Evolutionary conservation across 192 early-diverging fungal genomes (phyloP), one percentile per base, ranked within the genome.

Genomic region (Rhizophagus prolifer): DNA sequence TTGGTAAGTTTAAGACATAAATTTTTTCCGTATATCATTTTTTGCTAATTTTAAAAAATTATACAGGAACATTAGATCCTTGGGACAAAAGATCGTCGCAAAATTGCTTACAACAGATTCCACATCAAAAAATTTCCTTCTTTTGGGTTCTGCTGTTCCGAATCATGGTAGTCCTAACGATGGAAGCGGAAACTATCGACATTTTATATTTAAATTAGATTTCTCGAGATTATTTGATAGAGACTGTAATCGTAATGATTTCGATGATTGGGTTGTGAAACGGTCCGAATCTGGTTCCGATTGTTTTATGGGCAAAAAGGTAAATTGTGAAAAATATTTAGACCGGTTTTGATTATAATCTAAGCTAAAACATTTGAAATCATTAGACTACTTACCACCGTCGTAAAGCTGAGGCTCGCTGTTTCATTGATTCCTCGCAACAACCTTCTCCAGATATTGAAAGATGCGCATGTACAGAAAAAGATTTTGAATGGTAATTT

Each of bases 291-390:
- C 84, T 61, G 85, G 85, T 16, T 85, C 85, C 9, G 92, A 92
- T 75, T 99, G 97, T 80, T 73, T 97, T 28, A 90, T 99, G 91
- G 97, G 97, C 13, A 87, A 91, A 85, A 46, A 78, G 81, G 75
- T 75, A 41, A 50, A 36, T 46, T n/a, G 1, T 67, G 16, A 26
- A 38, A n/a, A 0, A 38, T 41, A 10, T 68, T 44, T 44, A 44
- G 8, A 47, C 0, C 36, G 25, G 8, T 23, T 34, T 38, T 25
- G 25, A 14, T 25, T 70, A 38, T 19, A 38, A 34, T 46, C 3
- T 9, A 54, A 19, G n/a, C 50, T 6, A n/a, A 54, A 54, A 21
- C 4, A 21, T 21, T 54, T 25, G n/a, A n/a, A 13, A 28, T 8
- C 58, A 78, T 84, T 72, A 85, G 66, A 80, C 84, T 31, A 87